Conservation (phyloP, 2,329 filamentous ascomycete genomes). For the Apiospora phragmitis region DNA sequence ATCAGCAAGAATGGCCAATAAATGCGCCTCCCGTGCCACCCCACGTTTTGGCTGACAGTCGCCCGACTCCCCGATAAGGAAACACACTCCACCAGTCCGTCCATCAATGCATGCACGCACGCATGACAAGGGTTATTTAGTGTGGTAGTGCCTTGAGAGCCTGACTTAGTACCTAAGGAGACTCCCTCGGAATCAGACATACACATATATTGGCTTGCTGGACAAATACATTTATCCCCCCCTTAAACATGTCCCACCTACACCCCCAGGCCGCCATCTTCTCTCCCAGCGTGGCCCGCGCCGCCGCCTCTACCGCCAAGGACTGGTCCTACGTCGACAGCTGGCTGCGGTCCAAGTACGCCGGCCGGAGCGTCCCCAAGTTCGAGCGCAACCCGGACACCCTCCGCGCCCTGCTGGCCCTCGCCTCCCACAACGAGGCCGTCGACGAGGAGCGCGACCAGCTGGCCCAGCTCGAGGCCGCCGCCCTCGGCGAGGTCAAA, state of each 20-base stretch:
- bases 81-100: neutral
- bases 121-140: neutral
- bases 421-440: slow-evolving; percentile 75
- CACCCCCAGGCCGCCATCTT: slow-evolving; percentile 56
- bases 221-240: neutral
- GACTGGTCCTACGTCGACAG: slow-evolving; percentile 88
- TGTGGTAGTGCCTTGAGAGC: neutral
- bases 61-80: neutral
- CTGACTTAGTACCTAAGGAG: neutral
- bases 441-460: slow-evolving; percentile 70
- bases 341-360: slow-evolving; percentile 74
- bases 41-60: neutral
- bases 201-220: too few relatives aligned
- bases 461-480: slow-evolving; percentile 58
- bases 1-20: neutral
- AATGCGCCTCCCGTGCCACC: neutral
- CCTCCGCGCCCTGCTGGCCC: slow-evolving; percentile 69
- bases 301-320: slow-evolving; percentile 78
- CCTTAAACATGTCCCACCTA: slow-evolving; percentile 39
- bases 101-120: neutral
- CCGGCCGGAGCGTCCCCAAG: slow-evolving; percentile 60
- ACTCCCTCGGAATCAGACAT: too few relatives aligned
- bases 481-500: slow-evolving; percentile 55
- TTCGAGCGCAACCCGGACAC: slow-evolving; percentile 91
- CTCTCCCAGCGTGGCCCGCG: slow-evolving; percentile 68